A percentile compares a stretch with the other conserved stretches of the same genome.
phyloP scores from a whole-genome alignment of 1,284 basidiomycete species.

The Marasmius tenuissimus region DNA sequence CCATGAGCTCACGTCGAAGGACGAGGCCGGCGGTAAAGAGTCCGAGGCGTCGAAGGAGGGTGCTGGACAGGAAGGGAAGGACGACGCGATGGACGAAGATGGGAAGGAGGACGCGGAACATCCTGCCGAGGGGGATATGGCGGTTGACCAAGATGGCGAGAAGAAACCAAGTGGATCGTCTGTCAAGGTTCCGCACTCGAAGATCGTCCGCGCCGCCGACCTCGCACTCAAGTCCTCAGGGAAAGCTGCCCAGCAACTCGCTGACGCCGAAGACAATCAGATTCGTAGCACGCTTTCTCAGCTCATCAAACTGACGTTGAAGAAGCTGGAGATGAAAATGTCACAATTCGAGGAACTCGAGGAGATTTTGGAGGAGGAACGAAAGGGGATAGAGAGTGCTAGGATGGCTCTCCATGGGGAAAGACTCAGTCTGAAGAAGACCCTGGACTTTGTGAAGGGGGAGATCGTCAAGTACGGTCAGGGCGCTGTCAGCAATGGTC shows the following conservation, averaged over 20 bases:
- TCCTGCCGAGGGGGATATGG: slow-evolving; percentile 37
- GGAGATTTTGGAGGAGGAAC: slow-evolving; percentile 85
- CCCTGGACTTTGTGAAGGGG: slow-evolving; percentile 60
- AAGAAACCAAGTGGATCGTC: slow-evolving; percentile 16
- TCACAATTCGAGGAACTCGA: slow-evolving; percentile 90
- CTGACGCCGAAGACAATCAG: slow-evolving; percentile 82
- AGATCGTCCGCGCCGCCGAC: slow-evolving; percentile 77
- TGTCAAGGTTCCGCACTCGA: slow-evolving; percentile 62
- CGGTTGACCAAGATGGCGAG: slow-evolving; percentile 37
- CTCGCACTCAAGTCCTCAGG: slow-evolving; percentile 90
- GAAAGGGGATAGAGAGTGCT: slow-evolving; percentile 71
- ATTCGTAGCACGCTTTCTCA: slow-evolving; percentile 82
- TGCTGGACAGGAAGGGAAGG: slow-evolving; percentile 32
- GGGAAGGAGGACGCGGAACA: slow-evolving; percentile 2
- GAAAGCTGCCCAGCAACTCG: slow-evolving; percentile 81
- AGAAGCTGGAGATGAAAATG: slow-evolving; percentile 94
- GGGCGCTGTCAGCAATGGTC: background rate
- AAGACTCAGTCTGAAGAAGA: slow-evolving; percentile 61
- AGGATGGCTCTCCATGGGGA: slow-evolving; percentile 68
- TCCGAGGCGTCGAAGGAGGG: slow-evolving; percentile 25
- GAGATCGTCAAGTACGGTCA: slow-evolving; percentile 52
- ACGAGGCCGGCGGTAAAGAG: slow-evolving; percentile 34
- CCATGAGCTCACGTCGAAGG: slow-evolving; percentile 70
- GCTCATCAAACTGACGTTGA: slow-evolving; percentile 88
- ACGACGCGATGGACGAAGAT: slow-evolving; percentile 18